A percentile compares a stretch with the other conserved stretches of the same genome.
Conservation (phyloP, 2,329 filamentous ascomycete genomes). For the Fusarium denticulatum region DNA sequence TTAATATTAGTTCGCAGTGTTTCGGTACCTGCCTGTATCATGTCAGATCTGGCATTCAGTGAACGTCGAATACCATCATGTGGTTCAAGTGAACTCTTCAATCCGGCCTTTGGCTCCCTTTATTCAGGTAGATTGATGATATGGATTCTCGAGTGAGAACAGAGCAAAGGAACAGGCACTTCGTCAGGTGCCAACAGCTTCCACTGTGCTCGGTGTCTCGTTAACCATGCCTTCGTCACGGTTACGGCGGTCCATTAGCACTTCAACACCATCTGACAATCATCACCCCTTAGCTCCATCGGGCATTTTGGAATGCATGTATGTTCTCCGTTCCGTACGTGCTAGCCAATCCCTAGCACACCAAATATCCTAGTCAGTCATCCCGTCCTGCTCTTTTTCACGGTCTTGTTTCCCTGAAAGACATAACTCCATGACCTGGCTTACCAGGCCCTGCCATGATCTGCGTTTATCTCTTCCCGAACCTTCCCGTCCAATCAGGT, state of each 20-base stretch:
- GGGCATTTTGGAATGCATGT: neutral
- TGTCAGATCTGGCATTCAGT: neutral
- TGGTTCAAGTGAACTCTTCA: neutral
- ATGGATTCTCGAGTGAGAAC: neutral
- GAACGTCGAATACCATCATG: neutral
- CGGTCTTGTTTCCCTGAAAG: conserved; percentile 7
- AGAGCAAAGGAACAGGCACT: neutral
- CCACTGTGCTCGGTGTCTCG: neutral
- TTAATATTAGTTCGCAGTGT: neutral
- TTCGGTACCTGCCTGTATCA: neutral
- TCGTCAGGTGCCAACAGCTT: neutral
- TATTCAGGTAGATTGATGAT: neutral
- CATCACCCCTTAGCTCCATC: neutral
- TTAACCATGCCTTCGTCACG: neutral
- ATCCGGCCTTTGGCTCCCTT: neutral
- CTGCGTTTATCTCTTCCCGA: conserved; percentile 19
- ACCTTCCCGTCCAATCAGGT: conserved; percentile 13
- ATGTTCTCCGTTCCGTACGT: neutral
- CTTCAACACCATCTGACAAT: neutral
- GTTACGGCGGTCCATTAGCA: neutral
- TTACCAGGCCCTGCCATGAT: conserved; percentile 16
- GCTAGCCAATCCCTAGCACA: neutral
- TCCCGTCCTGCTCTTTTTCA: neutral
- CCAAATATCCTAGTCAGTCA: neutral
- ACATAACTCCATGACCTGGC: conserved; percentile 4